phyloP scores from a whole-genome alignment of 2,329 filamentous ascomycete species.

The Trichoderma koningii region DNA sequence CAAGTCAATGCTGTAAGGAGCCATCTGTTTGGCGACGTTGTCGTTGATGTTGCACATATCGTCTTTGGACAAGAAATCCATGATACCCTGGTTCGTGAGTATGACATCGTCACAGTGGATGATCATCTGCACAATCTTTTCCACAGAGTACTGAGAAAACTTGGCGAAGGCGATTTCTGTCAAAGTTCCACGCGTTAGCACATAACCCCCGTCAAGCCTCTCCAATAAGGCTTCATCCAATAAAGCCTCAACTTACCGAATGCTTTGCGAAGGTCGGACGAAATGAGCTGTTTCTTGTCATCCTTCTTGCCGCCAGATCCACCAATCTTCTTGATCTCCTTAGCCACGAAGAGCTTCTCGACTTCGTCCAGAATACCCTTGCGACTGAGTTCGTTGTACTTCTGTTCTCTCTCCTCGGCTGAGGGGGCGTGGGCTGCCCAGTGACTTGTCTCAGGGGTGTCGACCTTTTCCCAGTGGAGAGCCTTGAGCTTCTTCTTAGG shows the following conservation, averaged over 20 bases:
- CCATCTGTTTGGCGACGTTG: constrained; percentile 87
- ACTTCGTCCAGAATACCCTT: constrained; percentile 98
- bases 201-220: neutral
- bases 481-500: constrained; percentile 99
- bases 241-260: constrained; percentile 57
- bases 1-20: constrained; percentile 95
- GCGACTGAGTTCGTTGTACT: constrained; percentile 88
- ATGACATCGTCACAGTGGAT: constrained; percentile 93
- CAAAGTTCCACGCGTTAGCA: constrained; percentile 33
- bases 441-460: constrained; percentile 85
- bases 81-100: constrained; percentile 84
- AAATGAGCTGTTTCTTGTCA: constrained; percentile 98
- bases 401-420: constrained; percentile 88
- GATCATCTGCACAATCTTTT: constrained; percentile 88
- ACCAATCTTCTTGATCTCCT: constrained; percentile 89
- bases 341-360: constrained; percentile 95
- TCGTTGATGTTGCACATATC: constrained; percentile 92
- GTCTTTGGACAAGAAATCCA: constrained; percentile 94
- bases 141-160: constrained; percentile 80
- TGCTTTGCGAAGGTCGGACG: constrained; percentile 81
- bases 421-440: constrained; percentile 88
- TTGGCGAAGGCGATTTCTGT: constrained; percentile 87
- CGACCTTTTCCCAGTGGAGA: constrained; percentile 98
- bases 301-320: constrained; percentile 72
- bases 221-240: neutral